Base-by-base conservation (phyloP, 352 stramenopile species). In the Phytophthora idaei region DNA sequence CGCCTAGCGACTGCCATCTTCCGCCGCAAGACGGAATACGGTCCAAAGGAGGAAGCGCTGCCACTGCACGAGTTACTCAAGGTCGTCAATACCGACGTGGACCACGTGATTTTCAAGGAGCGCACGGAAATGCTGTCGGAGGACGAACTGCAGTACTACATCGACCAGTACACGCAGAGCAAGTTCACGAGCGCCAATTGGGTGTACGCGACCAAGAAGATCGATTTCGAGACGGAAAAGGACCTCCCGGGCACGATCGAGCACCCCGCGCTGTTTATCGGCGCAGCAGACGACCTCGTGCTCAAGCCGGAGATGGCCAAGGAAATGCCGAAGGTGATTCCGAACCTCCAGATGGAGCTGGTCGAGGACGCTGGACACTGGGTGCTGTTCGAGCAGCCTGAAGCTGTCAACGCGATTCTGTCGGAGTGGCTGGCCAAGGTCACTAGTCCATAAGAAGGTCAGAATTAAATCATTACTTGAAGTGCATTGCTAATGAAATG, bases 141-240 rank as follows among this genome's bases (percentile, higher is more conserved):
- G 32, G 65, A 77, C 12, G 78, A 87, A 17, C 56, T 85, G 36
- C 51, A 80, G 31, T 80, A 71, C 58, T 87, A 85, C 59, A 48
- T 87, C 14, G 45, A 69, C 28, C 53, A 74, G 57, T 85, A 78
- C 71, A 59, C 63, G 4, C 31, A 69, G 47, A 78, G 63, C 42
- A 77, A 77, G 32, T 85, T 83, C 64, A 66, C 66, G 36, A 69
- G 64, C 28, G 44, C 62, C 4, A 72, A 70, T 37, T 75, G 73
- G 65, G 77, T 71, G 46, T 86, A 86, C 66, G 68, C 51, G 31
- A 79, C 74, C 3, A 69, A 70, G 55, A 64, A 74, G 42, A 64
- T 80, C 36, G 75, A 88, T 52, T 88, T 77, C n/a, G 69, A 81
- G 52, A 74, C 57, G 14, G 74, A 85, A 66, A 67, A 62, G 28